Conservation (phyloP, 2,329 filamentous ascomycete species). For the Neurospora sp. region DNA sequence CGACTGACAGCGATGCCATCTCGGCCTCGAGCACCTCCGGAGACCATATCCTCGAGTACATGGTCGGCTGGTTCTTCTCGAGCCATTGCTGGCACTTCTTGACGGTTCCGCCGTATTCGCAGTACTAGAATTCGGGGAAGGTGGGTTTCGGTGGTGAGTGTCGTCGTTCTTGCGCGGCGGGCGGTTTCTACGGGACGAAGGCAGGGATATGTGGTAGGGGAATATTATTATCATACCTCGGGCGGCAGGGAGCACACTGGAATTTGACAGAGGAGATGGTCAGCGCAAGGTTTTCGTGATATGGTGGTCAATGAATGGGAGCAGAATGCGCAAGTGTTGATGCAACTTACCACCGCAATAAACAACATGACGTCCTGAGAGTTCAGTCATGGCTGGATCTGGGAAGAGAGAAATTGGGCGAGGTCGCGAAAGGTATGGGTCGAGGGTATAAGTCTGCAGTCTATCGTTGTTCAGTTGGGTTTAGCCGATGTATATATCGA, state of each 20-base stretch:
- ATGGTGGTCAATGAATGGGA: not conserved
- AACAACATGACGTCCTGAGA: constrained; percentile 39
- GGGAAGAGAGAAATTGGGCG: not conserved
- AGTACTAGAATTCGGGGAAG: constrained; percentile 59
- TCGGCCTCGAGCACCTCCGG: constrained; percentile 76
- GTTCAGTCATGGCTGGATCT: constrained; percentile 40
- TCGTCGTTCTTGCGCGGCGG: not conserved
- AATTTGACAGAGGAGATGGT: not conserved
- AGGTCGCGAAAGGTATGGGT: not conserved
- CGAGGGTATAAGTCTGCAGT: constrained; percentile 1
- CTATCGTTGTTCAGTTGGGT: not conserved
- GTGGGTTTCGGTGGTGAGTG: not conserved
- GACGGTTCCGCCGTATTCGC: constrained; percentile 92
- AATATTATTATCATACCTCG: constrained; percentile 37
- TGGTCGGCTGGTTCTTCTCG: constrained; percentile 57
- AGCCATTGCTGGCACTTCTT: constrained; percentile 99
- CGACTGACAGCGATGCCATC: constrained; percentile 75
- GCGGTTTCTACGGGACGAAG: too few relatives aligned
- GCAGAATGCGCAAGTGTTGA: not conserved
- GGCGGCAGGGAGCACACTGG: constrained; percentile 56
- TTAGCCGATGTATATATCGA: not conserved
- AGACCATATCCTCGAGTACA: constrained; percentile 79
- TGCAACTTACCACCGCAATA: constrained; percentile 49
- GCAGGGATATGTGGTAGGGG: not conserved
- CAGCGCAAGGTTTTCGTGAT: not conserved